phyloP scores from a whole-genome alignment of 106 monocot genomes.

The Chionographis japonica region DNA sequence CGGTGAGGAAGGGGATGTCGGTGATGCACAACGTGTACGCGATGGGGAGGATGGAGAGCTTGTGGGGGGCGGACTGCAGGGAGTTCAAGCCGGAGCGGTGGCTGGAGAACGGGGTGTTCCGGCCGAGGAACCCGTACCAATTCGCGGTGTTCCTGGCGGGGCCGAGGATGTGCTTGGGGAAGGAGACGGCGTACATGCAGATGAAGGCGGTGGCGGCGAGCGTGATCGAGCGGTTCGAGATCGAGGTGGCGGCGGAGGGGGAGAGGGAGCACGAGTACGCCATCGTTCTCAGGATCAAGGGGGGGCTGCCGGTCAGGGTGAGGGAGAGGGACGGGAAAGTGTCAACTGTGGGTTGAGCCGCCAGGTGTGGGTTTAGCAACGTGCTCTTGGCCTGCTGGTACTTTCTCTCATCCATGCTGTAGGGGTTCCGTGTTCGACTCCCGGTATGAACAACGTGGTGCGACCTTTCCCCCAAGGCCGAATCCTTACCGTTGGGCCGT shows the following conservation, averaged over 20 bases:
- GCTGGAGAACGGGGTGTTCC: slow-evolving; percentile 6
- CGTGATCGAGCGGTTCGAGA: slow-evolving; percentile 2
- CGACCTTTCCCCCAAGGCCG: no score
- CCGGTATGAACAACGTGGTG: no score
- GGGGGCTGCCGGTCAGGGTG: no score
- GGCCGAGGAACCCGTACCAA: background rate
- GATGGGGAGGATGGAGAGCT: slow-evolving; percentile 15
- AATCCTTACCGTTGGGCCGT: no score
- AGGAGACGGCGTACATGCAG: slow-evolving; percentile 5
- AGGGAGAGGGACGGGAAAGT: no score
- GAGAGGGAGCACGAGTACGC: no score
- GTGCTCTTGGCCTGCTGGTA: no score
- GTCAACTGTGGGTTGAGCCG: no score
- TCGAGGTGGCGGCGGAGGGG: slow-evolving; percentile 7
- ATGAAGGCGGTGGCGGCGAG: slow-evolving; percentile 5
- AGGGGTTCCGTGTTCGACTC: no score
- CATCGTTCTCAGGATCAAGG: no score
- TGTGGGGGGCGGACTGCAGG: slow-evolving; percentile 15
- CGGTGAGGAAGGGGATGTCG: background rate
- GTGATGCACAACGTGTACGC: slow-evolving; percentile 2
- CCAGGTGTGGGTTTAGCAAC: no score
- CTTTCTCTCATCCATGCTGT: no score
- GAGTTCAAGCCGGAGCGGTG: slow-evolving; percentile 27
- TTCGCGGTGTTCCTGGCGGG: slow-evolving; percentile 9
- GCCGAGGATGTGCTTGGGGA: slow-evolving; percentile 20